phyloP scores from a whole-genome alignment of 177 flowering plant species.

The Tripterygium wilfordii region DNA sequence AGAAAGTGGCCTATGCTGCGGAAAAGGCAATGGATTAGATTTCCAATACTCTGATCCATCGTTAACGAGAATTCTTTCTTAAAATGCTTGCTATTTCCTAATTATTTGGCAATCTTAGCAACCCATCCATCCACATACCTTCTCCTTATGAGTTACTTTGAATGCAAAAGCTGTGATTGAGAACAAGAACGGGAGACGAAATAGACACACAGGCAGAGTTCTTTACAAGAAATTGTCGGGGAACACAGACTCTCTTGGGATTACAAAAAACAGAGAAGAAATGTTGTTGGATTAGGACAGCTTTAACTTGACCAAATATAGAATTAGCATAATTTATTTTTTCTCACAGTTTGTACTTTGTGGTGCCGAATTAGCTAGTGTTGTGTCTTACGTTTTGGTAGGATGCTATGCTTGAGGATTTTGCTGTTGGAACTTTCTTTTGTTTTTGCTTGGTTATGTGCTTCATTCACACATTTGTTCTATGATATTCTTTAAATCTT shows the following conservation, averaged over 20 bases:
- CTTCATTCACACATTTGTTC: too few relatives aligned
- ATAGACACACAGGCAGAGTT: constrained; percentile 4
- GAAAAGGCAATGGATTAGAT: constrained; percentile 40
- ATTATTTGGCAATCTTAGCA: constrained; percentile 1
- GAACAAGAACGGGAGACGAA: constrained; percentile 7
- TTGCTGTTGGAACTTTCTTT: too few relatives aligned
- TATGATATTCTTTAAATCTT: too few relatives aligned
- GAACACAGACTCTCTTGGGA: background rate
- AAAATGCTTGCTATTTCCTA: constrained; percentile 2
- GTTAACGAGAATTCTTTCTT: constrained; percentile 8
- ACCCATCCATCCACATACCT: background rate
- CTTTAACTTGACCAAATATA: constrained; percentile 4
- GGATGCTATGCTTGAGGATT: background rate
- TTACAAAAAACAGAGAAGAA: background rate
- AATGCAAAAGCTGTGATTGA: too few relatives aligned
- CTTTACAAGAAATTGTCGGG: background rate
- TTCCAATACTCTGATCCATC: background rate
- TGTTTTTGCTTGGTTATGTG: too few relatives aligned
- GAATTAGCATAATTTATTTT: constrained; percentile 4
- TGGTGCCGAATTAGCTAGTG: constrained; percentile 3
- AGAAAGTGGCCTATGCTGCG: constrained; percentile 65
- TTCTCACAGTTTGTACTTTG: constrained; percentile 11
- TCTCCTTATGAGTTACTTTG: too few relatives aligned
- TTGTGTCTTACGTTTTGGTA: background rate
- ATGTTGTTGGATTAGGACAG: constrained; percentile 6